Base-by-base conservation (phyloP, 2,329 filamentous ascomycete species). In the Zasmidium angulare region DNA sequence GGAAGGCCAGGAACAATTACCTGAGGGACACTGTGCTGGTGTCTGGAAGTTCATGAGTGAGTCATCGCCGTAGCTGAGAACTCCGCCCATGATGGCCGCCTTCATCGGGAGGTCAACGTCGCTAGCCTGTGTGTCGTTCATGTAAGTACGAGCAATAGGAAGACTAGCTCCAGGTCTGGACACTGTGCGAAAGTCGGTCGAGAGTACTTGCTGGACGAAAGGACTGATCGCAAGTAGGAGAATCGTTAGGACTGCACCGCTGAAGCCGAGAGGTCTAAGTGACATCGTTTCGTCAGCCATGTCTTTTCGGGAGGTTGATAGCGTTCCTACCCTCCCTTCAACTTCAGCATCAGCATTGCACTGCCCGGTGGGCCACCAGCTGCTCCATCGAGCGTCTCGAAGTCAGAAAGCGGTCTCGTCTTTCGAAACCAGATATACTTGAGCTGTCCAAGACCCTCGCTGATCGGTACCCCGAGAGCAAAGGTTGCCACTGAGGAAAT, bases 261-360 rank as follows among this genome's bases (percentile, higher is more conserved):
- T 26, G 22, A 23, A 50, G 6, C 21, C 48, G 21, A 50, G 23
- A 17, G 36, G 36, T 17, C 36, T 43, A 4, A 3, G 9, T 43
- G 12, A 43, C 3, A 4, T 14, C 7, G 29, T 14, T 7, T 36
- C 14, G 36, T 43, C 36, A 43, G n/a, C 6, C 36, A 43, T n/a
- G n/a, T n/a, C n/a, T n/a, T n/a, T n/a, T n/a, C n/a, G n/a, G n/a
- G n/a, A n/a, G n/a, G n/a, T n/a, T n/a, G n/a, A n/a, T n/a, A n/a
- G n/a, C n/a, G n/a, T n/a, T n/a, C n/a, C n/a, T 21, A 50, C 48
- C 48, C 48, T 50, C 48, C 48, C n/a, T 50, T 50, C 22, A 23
- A 7, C 17, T 23, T 50, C 21, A 50, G 9, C 17, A 50, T 23
- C 22, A 50, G 19, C 48, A 17, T 50, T 22, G 48, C 48, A 50